A percentile compares a stretch with the other conserved stretches of the same genome.
These are phyloP conservation scores for Venturia oleaginea DNA, from an alignment of 2,329 filamentous ascomycete species.

Conservation along the genomic window DNA sequence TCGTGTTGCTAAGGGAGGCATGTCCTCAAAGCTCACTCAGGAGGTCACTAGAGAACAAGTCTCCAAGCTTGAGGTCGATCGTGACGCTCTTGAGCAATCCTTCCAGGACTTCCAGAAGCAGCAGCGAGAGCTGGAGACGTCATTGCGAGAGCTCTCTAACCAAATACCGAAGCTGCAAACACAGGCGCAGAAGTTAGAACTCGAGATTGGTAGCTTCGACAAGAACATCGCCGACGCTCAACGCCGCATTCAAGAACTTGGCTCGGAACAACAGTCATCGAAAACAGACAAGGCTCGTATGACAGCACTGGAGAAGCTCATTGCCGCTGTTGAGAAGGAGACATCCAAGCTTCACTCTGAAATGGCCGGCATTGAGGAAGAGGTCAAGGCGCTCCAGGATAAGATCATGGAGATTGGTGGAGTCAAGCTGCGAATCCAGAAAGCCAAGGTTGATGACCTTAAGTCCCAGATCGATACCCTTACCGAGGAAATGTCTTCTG, in stretches of 20 bases:
- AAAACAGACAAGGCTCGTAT: constrained; percentile 71
- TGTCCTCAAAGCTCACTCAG: constrained; percentile 91
- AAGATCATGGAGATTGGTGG: constrained; percentile 98
- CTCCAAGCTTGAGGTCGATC: constrained; percentile 73
- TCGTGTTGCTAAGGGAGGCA: constrained; percentile 80
- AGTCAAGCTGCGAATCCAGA: constrained; percentile 82
- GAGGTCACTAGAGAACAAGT: constrained; percentile 86
- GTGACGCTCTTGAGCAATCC: constrained; percentile 73
- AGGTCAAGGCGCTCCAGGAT: constrained; percentile 87
- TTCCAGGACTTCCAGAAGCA: constrained; percentile 80
- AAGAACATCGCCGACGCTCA: constrained; percentile 77
- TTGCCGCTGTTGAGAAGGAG: constrained; percentile 65
- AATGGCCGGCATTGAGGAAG: constrained; percentile 81
- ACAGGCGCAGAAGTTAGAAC: constrained; percentile 77
- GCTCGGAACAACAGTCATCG: constrained; percentile 70
- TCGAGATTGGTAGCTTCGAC: constrained; percentile 81
- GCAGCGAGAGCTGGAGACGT: constrained; percentile 68
- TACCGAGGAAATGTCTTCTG: constrained; percentile 71
- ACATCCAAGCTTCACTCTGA: constrained; percentile 72
- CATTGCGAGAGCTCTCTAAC: constrained; percentile 50
- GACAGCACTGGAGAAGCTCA: constrained; percentile 64
- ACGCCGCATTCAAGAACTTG: constrained; percentile 76
- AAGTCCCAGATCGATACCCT: constrained; percentile 78
- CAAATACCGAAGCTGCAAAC: constrained; percentile 81
- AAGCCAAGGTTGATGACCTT: constrained; percentile 78